phyloP scores from a whole-genome alignment of 495 filamentous ascomycete species.

The Talaromyces proteolyticus region DNA sequence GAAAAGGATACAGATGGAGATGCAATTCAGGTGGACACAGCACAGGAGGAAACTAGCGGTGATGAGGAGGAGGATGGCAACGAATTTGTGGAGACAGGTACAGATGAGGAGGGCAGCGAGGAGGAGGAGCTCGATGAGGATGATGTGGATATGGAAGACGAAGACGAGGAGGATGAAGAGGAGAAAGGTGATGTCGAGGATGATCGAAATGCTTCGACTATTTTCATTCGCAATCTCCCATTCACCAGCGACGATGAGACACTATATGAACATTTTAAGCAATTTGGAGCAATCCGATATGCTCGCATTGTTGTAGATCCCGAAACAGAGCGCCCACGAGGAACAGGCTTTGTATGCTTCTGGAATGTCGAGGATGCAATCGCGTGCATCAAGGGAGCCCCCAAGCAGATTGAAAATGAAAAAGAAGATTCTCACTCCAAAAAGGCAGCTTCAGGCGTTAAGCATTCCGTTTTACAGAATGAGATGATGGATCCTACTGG shows the following conservation, averaged over 20 bases:
- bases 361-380: constrained; percentile 66
- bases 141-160: constrained; percentile 32
- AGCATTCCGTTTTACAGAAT: constrained; percentile 79
- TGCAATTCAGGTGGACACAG: constrained; percentile 22
- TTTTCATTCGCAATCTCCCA: constrained; percentile 93
- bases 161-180: constrained; percentile 43
- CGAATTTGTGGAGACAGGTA: constrained; percentile 18
- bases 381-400: constrained; percentile 67
- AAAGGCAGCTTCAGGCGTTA: constrained; percentile 35
- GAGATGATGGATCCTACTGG: constrained; percentile 70
- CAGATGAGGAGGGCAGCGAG: constrained; percentile 15
- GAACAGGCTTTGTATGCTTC: constrained; percentile 95
- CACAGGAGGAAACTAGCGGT: constrained; percentile 15
- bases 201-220: constrained; percentile 58
- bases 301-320: constrained; percentile 83
- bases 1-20: constrained; percentile 17
- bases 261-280: constrained; percentile 73
- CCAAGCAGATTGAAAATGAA: constrained; percentile 42
- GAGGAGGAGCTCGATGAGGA: constrained; percentile 23
- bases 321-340: constrained; percentile 76
- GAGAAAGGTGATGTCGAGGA: constrained; percentile 46
- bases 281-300: constrained; percentile 82
- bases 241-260: constrained; percentile 76
- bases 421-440: constrained; percentile 21
- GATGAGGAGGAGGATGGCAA: constrained; percentile 20